These are phyloP conservation scores for Litsea cubeba DNA, from an alignment of 164 flowering plant genomes.

Conservation along the genomic window DNA sequence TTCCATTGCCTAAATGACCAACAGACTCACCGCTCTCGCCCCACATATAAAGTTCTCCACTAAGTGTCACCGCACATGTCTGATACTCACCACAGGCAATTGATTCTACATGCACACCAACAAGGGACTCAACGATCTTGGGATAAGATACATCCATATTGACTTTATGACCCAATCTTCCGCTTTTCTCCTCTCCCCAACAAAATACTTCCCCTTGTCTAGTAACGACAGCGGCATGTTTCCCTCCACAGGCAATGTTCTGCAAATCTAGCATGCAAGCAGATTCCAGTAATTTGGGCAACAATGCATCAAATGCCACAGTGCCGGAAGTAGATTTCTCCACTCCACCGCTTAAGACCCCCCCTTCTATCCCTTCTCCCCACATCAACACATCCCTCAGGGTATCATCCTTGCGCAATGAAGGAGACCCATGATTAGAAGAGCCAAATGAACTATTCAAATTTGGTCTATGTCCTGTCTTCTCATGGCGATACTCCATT, in stretches of 20 bases:
- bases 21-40: constrained; percentile 35
- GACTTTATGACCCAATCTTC: constrained; percentile 57
- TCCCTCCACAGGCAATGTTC: constrained; percentile 45
- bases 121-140: constrained; percentile 48
- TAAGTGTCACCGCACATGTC: constrained; percentile 51
- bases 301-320: constrained; percentile 33
- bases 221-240: constrained; percentile 65
- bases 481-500: constrained; percentile 24
- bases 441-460: constrained; percentile 15
- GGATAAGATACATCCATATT: constrained; percentile 45
- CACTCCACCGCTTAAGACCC: constrained; percentile 30
- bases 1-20: constrained; percentile 19
- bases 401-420: constrained; percentile 20
- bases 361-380: constrained; percentile 58
- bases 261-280: constrained; percentile 41
- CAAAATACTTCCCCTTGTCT: constrained; percentile 63
- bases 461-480: constrained; percentile 15
- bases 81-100: constrained; percentile 61
- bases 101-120: constrained; percentile 29
- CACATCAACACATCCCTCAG: constrained; percentile 58
- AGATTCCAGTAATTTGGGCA: constrained; percentile 57
- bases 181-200: constrained; percentile 63
- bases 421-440: constrained; percentile 16
- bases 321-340: constrained; percentile 13
- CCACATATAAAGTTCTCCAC: constrained; percentile 68